Evolutionary conservation across 805 yeast species (phyloP), one percentile per base, ranked within the genome.

Genomic region (Isabelozyma gotoi): DNA sequence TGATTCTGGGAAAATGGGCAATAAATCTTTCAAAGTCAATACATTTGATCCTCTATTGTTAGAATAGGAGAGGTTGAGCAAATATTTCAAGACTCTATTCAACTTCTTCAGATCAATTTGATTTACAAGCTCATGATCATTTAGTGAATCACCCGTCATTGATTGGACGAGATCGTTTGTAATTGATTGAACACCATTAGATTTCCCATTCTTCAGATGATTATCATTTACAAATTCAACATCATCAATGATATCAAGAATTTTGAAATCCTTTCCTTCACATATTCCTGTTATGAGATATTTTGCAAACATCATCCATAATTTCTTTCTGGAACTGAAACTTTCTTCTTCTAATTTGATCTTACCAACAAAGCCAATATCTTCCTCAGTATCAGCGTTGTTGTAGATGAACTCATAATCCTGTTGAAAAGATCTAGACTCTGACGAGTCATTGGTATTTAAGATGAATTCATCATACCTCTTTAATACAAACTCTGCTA

Each of bases 1-100:
- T 44, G 87, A 81, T 52, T 89, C 91, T 0, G 97, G 96, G 50
- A 94, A 84, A 24, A 88, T 67, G 2, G 95, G 95, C 40, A 94
- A 65, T 33, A 94, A 57, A 55, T 94, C 98, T 48, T 87, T 90
- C 36, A 94, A 82, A 3, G 83, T 77, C 16, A 87, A 59, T 11
- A 77, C 54, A 29, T 59, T 61, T 2, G 53, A 42, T 16, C 51
- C 56, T 10, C 52, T 50, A 20, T 59, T 54, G 19, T 45, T 48
- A 7, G 57, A 41, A 41, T 56, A 57, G 1, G 74, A 66, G 15
- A 64, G 47, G 16, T 56, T 56, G 11, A 71, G 52, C 10, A 71
- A 55, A 42, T 68, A 68, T 38, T 53, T 56, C 27, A 71, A 45
- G 2, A 59, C 59, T 35, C 47, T 41, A 42, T 65, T 65, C 29